Base-by-base conservation (phyloP, 2,329 filamentous ascomycete genomes). In the Aspergillus pseudotamarii region DNA sequence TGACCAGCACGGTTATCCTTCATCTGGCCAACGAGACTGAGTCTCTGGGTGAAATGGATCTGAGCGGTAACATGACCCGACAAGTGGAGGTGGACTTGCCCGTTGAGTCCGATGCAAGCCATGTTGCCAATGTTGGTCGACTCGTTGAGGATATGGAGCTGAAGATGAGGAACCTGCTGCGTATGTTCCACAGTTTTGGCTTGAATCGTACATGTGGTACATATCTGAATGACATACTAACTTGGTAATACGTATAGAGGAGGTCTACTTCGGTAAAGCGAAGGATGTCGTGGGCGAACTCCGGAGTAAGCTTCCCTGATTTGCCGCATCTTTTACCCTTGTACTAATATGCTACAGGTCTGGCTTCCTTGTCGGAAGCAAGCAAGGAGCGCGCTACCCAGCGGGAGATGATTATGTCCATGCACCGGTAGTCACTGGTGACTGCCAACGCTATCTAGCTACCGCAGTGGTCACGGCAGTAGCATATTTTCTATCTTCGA, bases 61-160 rank as follows among this genome's bases (percentile, higher is more conserved):
- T 99, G 60, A 94, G 91, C 70, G 95, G 95, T 69, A 98, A 98
- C 83, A 95, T 99, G 93, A 98, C 95, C 63, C 88, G 95, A 66
- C 95, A 99, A 84, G 88, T 97, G 58, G 94, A 99, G 83, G 88
- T 91, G 74, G 94, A 98, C 79, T 84, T 97, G 76, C 88, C 92
- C 10, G 92, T 97, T 43, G 93, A 96, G 71, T 91, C 90, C 73
- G 94, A 98, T 79, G 90, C 91, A 70, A 93, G 91, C 78, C 95
- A 99, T 83, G 95, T 99, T 72, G 92, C 91, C 72, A 99, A 99
- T 80, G 92, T 98, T 64, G 95, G 95, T 62, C 86, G 90, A 68
- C 85, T 99, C 75, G 94, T 99, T 58, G 95, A 99, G 84, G 95
- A 99, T 79, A 98, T 99, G 95, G 95, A 99, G 83, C 88, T 97